A percentile compares a stretch with the other conserved stretches of the same genome.
Evolutionary conservation across 164 flowering plant genomes (phyloP).

Genomic region (Berberis thunbergii): DNA sequence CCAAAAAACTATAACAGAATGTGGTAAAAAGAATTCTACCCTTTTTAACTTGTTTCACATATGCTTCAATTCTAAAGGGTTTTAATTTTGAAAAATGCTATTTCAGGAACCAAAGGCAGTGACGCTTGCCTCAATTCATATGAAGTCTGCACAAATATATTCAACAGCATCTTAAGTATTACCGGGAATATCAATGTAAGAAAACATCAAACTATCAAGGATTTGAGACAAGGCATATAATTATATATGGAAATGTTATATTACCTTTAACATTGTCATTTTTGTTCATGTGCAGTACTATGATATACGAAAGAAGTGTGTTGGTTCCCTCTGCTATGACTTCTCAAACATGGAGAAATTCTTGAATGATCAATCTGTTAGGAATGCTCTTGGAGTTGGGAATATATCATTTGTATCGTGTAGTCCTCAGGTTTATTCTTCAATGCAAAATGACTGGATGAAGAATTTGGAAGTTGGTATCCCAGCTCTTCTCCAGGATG

Average conservation of each 20-base stretch:
- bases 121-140: constrained; percentile 32
- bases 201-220: neutral
- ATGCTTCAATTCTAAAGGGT: neutral
- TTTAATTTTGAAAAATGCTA: neutral
- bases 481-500: neutral
- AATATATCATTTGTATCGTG: neutral
- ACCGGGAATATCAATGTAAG: constrained; percentile 53
- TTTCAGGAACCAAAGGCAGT: constrained; percentile 35
- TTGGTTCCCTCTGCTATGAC: constrained; percentile 18
- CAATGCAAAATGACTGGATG: neutral
- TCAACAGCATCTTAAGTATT: constrained; percentile 33
- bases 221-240: neutral
- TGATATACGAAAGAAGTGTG: constrained; percentile 71
- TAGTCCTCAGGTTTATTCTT: neutral
- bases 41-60: neutral
- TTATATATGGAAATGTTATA: neutral
- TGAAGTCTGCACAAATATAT: constrained; percentile 41
- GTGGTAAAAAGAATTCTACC: constrained; percentile 31
- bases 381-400: neutral
- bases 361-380: neutral
- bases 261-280: neutral
- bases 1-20: constrained; percentile 32
- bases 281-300: constrained; percentile 46
- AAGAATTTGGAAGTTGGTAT: neutral
- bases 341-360: neutral